Conservation (phyloP, 2,329 filamentous ascomycete species). For the Teratosphaeria viscida region DNA sequence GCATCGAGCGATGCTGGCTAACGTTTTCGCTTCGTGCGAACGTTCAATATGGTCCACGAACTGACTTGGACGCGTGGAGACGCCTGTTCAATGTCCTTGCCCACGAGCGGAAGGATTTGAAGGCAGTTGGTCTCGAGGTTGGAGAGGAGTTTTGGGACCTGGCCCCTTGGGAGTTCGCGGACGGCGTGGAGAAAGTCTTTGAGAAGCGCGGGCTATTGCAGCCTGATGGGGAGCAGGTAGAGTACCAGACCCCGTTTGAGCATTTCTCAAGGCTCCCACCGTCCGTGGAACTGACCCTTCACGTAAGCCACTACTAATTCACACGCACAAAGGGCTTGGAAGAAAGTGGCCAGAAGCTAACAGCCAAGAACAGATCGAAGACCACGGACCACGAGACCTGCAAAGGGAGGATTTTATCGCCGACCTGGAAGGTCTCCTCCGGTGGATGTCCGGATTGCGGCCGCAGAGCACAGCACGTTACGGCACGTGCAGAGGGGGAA, state of each 20-base stretch:
- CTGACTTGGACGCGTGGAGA: neutral
- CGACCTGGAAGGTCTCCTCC: neutral
- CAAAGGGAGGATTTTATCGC: neutral
- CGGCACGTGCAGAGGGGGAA: neutral
- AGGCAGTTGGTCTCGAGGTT: neutral
- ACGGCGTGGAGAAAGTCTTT: neutral
- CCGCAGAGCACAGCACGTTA: neutral
- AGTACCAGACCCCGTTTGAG: neutral
- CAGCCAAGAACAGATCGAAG: neutral
- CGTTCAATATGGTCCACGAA: neutral
- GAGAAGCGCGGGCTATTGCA: neutral
- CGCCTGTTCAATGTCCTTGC: neutral
- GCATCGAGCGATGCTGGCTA: neutral
- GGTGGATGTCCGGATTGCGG: neutral
- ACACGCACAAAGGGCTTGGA: neutral
- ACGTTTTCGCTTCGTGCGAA: neutral
- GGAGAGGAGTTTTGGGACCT: neutral
- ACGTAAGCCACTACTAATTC: neutral
- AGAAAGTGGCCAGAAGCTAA: neutral
- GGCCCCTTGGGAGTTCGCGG: neutral
- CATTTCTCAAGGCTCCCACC: neutral
- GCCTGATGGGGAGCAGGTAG: conserved; percentile 1
- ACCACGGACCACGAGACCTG: neutral
- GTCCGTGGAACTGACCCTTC: neutral
- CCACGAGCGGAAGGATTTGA: neutral